Evolutionary conservation across 179 eudicot species (phyloP).

Genomic region (Actinidia chinensis): DNA sequence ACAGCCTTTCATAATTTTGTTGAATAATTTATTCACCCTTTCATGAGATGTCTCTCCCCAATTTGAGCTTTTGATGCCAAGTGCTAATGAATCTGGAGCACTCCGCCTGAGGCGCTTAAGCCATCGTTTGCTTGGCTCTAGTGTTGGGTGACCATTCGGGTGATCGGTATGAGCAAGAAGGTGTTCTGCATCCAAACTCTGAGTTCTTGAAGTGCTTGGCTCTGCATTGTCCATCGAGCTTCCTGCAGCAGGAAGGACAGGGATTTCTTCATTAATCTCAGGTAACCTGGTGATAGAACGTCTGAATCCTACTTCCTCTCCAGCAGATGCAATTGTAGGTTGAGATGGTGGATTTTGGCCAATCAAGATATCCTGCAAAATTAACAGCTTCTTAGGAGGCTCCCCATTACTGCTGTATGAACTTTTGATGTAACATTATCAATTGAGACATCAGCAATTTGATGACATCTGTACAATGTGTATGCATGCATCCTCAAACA

Average conservation of each 20-base stretch:
- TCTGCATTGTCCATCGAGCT: conserved; percentile 39
- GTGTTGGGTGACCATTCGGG: conserved; percentile 16
- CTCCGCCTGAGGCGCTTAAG: conserved; percentile 64
- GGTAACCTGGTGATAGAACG: conserved; percentile 32
- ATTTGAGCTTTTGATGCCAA: conserved; percentile 45
- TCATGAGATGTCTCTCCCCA: conserved; percentile 40
- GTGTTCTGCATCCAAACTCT: conserved; percentile 59
- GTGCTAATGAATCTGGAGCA: conserved; percentile 36
- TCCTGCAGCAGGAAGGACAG: conserved; percentile 37
- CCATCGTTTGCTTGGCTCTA: conserved; percentile 55
- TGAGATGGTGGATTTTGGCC: conserved; percentile 19
- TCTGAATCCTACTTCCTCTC: conserved; percentile 31
- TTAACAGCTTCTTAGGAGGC: neutral
- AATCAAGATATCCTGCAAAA: conserved; percentile 37
- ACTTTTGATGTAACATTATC: neutral
- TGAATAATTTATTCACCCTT: conserved; percentile 32
- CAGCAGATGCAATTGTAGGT: conserved; percentile 23
- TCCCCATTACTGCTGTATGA: too few relatives aligned
- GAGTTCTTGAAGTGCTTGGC: conserved; percentile 59
- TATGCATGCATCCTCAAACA: neutral
- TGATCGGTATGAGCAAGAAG: conserved; percentile 41
- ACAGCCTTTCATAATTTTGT: conserved; percentile 27
- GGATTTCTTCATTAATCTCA: conserved; percentile 46
- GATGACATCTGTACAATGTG: neutral
- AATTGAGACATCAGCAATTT: conserved; percentile 1